Evolutionary conservation across 208 protist species (phyloP).

Genomic region (Leptomonas pyrrhocoris): DNA sequence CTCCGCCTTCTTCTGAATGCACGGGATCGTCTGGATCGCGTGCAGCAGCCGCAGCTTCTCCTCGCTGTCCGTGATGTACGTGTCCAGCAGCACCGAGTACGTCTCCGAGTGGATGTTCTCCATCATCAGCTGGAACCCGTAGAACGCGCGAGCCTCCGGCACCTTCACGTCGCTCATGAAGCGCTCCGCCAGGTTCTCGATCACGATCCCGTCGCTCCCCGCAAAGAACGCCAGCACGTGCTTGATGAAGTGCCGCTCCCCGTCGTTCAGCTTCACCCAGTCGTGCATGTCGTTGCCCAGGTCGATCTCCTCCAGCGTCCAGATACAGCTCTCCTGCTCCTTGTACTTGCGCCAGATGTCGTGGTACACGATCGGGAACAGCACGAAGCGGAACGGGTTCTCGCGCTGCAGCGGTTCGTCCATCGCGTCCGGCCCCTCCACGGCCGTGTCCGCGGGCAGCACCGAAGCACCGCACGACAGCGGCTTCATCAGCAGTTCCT

Average conservation of each 20-base stretch:
- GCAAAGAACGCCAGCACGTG: conserved; percentile 99
- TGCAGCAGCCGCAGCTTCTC: conserved; percentile 96
- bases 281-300: conserved; percentile 94
- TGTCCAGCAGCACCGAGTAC: conserved; percentile 94
- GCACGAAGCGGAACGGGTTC: conserved; percentile 97
- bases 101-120: conserved; percentile 99
- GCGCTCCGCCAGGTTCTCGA: conserved; percentile 97
- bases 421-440: conserved; percentile 18
- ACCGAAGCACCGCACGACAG: conserved; percentile 6
- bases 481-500: conserved; percentile 13
- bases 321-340: conserved; percentile 97
- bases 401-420: conserved; percentile 95
- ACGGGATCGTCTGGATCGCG: conserved; percentile 97
- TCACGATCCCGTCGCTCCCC: conserved; percentile 98
- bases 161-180: conserved; percentile 99
- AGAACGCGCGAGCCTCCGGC: conserved; percentile 98
- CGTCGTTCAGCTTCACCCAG: conserved; percentile 95
- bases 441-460: conserved; percentile 11
- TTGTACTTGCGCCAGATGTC: conserved; percentile 99
- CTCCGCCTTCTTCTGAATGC: conserved; percentile 98
- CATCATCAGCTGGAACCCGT: conserved; percentile 99
- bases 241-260: conserved; percentile 98
- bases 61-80: conserved; percentile 95
- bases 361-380: conserved; percentile 98
- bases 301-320: conserved; percentile 99